phyloP scores from a whole-genome alignment of 768 basidiomycete genomes.

The Kwoniella sp. region DNA sequence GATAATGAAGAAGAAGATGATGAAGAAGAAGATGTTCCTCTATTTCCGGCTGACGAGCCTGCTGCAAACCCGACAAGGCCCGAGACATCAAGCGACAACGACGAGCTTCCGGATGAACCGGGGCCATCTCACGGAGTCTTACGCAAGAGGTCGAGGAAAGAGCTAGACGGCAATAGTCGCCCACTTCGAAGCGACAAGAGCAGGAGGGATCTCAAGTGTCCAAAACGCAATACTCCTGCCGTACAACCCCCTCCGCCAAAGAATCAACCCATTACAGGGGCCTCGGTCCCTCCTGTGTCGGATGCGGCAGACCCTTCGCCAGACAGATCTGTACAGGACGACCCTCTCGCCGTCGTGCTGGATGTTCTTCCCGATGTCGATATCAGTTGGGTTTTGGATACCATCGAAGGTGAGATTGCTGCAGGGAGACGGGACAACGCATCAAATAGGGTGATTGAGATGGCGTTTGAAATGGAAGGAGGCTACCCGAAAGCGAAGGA shows the following conservation, averaged over 20 bases:
- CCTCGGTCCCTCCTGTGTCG: neutral
- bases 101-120: neutral
- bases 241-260: neutral
- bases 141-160: neutral
- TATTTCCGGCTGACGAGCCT: neutral
- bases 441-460: conserved; percentile 23
- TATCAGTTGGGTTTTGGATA: conserved; percentile 18
- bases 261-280: neutral
- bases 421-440: conserved; percentile 9
- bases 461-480: conserved; percentile 32
- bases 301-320: neutral
- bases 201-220: neutral
- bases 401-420: conserved; percentile 12
- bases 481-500: conserved; percentile 38
- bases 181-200: neutral
- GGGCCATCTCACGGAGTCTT: neutral
- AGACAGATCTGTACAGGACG: neutral
- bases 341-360: conserved; percentile 23
- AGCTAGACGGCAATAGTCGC: neutral
- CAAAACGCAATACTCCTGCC: neutral
- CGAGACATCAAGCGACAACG: neutral
- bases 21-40: neutral
- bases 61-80: neutral
- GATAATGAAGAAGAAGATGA: conserved; percentile 5
- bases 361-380: conserved; percentile 42